Evolutionary conservation across 1,139 yeast genomes (phyloP).

Genomic region (Sugiyamaella japonica): DNA sequence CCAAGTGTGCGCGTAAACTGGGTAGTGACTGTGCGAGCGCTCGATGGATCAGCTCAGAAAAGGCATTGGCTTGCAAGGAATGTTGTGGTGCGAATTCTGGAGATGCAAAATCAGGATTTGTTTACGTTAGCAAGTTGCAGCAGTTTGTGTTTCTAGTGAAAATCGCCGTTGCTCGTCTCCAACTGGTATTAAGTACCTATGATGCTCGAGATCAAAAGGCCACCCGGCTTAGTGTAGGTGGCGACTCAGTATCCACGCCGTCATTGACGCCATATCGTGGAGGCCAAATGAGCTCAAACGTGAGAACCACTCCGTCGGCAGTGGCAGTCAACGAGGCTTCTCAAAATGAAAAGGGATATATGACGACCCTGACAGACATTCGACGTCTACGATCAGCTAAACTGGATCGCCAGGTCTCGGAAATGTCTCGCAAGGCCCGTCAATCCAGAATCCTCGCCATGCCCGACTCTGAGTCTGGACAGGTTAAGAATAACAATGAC

Average conservation of each 20-base stretch:
- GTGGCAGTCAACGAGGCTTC: slow-evolving; percentile 14
- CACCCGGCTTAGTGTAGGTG: slow-evolving; percentile 5
- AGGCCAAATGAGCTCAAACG: slow-evolving; percentile 5
- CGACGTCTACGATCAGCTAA: slow-evolving; percentile 74
- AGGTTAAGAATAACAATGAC: slow-evolving; percentile 29
- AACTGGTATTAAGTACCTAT: slow-evolving; percentile 57
- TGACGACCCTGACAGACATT: slow-evolving; percentile 73
- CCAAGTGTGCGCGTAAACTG: slow-evolving; percentile 34
- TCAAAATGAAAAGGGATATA: slow-evolving; percentile 51
- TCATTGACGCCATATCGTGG: slow-evolving; percentile 10
- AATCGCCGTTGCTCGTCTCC: slow-evolving; percentile 81
- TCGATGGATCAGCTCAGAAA: slow-evolving; percentile 44
- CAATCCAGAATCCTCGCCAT: slow-evolving; percentile 53
- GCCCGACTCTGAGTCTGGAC: slow-evolving; percentile 41
- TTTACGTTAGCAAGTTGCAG: slow-evolving; percentile 60
- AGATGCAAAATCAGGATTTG: slow-evolving; percentile 58
- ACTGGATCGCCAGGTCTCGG: slow-evolving; percentile 63
- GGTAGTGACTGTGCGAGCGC: slow-evolving; percentile 44
- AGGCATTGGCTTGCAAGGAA: slow-evolving; percentile 54
- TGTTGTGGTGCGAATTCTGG: slow-evolving; percentile 46
- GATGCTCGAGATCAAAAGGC: slow-evolving; percentile 38
- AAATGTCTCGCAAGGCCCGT: slow-evolving; percentile 59
- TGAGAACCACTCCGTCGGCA: slow-evolving; percentile 4
- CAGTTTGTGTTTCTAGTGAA: slow-evolving; percentile 77
- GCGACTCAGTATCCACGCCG: slow-evolving; percentile 13